Conservation (phyloP, 2,329 filamentous ascomycete genomes). For the Ophiosphaerella korrae region DNA sequence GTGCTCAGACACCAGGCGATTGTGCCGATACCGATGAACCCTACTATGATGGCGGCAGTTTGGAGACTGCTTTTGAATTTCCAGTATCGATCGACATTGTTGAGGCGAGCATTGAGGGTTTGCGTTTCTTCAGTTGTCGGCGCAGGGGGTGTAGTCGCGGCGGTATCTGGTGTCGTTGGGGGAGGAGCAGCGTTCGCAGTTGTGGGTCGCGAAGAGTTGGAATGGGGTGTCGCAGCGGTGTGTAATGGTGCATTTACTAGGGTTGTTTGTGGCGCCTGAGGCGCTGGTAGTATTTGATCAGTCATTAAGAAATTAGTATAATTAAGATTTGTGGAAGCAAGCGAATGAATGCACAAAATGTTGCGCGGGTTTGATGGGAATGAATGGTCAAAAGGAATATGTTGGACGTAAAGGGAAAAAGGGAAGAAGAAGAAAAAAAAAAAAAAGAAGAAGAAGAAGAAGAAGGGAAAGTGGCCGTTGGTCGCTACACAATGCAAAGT, state of each 20-base stretch:
- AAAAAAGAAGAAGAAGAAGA: not conserved
- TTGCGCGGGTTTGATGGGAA: not conserved
- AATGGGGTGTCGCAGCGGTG: not conserved
- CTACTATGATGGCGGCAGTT: constrained; percentile 24
- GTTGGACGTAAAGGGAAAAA: no score
- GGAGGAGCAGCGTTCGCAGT: constrained; percentile 4
- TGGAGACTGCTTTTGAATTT: constrained; percentile 37
- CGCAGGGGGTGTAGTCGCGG: constrained; percentile 2
- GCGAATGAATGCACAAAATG: constrained; percentile 3
- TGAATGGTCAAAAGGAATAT: not conserved
- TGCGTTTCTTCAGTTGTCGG: constrained; percentile 10
- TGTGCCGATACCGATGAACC: constrained; percentile 41
- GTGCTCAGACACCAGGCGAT: constrained; percentile 28
- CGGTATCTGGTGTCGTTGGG: constrained; percentile 2
- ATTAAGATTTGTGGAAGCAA: constrained; percentile 1
- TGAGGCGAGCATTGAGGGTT: constrained; percentile 32
- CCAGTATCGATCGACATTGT: constrained; percentile 37
- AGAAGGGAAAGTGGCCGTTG: not conserved
- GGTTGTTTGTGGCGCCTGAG: constrained; percentile 4
- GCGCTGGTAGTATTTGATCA: constrained; percentile 2
- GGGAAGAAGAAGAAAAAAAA: not conserved
- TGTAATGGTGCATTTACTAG: constrained; percentile 1
- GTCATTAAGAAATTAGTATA: constrained; percentile 14
- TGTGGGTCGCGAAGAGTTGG: constrained; percentile 2
- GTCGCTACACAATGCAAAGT: no score